Evolutionary conservation across 352 stramenopile species (phyloP).

Genomic region (Pythium graminicola): DNA sequence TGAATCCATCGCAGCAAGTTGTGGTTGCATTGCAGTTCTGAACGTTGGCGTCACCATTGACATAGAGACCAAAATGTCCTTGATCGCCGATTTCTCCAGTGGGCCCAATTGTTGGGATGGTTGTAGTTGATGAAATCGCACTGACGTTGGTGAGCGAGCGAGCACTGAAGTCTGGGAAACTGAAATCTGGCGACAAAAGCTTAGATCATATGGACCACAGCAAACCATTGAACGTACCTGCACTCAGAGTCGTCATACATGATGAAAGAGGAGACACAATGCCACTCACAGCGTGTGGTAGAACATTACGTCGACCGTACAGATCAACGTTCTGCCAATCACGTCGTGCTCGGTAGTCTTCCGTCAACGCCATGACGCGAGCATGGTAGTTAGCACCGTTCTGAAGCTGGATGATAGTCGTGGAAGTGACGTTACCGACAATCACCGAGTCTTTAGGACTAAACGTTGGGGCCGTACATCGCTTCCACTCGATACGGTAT

Average conservation of each 20-base stretch:
- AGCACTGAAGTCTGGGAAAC: slow-evolving; percentile 72
- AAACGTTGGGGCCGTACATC: slow-evolving; percentile 29
- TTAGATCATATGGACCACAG: neutral
- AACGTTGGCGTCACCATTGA: slow-evolving; percentile 86
- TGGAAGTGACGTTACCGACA: slow-evolving; percentile 90
- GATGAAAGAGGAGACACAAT: slow-evolving; percentile 32
- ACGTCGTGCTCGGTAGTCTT: slow-evolving; percentile 45
- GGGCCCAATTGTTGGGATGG: slow-evolving; percentile 60
- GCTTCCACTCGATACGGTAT: slow-evolving; percentile 65
- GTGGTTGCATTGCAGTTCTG: slow-evolving; percentile 88
- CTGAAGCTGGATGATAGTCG: slow-evolving; percentile 69
- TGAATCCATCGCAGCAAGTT: slow-evolving; percentile 80
- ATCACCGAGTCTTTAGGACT: slow-evolving; percentile 25
- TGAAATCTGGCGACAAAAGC: slow-evolving; percentile 47
- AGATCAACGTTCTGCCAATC: slow-evolving; percentile 74
- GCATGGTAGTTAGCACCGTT: slow-evolving; percentile 67
- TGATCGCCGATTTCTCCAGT: slow-evolving; percentile 82
- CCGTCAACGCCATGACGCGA: slow-evolving; percentile 63
- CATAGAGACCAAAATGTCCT: slow-evolving; percentile 84
- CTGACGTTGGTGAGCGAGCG: slow-evolving; percentile 70
- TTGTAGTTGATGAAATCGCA: slow-evolving; percentile 25
- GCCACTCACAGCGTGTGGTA: slow-evolving; percentile 53
- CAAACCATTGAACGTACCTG: slow-evolving; percentile 27
- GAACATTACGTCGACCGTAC: slow-evolving; percentile 60
- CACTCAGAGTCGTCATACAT: slow-evolving; percentile 43